phyloP scores from a whole-genome alignment of 371 early-diverging fungal genomes.

The Basidiobolus meristosporus region DNA sequence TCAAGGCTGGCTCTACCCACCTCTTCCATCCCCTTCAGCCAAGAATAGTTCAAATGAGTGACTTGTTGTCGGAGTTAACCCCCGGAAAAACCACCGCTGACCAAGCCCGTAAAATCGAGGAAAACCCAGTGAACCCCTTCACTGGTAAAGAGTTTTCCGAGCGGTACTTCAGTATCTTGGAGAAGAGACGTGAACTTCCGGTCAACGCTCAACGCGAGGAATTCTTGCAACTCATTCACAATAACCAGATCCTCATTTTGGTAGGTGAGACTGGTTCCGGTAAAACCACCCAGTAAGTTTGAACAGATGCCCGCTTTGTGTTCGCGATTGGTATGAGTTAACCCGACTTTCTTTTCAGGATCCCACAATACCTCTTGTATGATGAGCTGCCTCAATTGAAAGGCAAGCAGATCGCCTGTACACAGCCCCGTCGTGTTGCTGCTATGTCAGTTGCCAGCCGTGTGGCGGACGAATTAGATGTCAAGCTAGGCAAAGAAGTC shows the following conservation, averaged over 20 bases:
- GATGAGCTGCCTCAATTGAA: conserved; percentile 78
- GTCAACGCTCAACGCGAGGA: conserved; percentile 74
- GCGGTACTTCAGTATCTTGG: conserved; percentile 64
- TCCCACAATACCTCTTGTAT: conserved; percentile 85
- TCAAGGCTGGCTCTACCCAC: too few species aligned
- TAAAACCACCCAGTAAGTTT: conserved; percentile 87
- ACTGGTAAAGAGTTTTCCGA: conserved; percentile 57
- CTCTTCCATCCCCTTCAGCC: too few species aligned
- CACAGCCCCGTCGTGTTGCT: conserved; percentile 97
- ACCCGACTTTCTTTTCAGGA: conserved; percentile 17
- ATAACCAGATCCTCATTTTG: conserved; percentile 70
- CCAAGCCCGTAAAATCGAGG: conserved; percentile 51
- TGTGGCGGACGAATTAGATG: conserved; percentile 90
- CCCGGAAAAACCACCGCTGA: conserved; percentile 50
- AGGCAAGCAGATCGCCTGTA: conserved; percentile 84
- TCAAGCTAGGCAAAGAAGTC: conserved; percentile 72
- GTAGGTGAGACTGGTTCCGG: conserved; percentile 82
- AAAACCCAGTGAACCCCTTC: conserved; percentile 56
- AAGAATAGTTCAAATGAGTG: too few species aligned
- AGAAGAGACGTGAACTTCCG: conserved; percentile 65
- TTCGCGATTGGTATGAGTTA: neutral
- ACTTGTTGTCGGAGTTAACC: conserved; percentile 19
- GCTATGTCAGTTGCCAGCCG: conserved; percentile 95
- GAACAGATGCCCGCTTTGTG: neutral
- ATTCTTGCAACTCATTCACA: conserved; percentile 68